A percentile compares a stretch with the other conserved stretches of the same genome.
These are phyloP conservation scores for Aegilops sharonensis DNA, from an alignment of 176 grass and related monocot species.

Conservation along the genomic window DNA sequence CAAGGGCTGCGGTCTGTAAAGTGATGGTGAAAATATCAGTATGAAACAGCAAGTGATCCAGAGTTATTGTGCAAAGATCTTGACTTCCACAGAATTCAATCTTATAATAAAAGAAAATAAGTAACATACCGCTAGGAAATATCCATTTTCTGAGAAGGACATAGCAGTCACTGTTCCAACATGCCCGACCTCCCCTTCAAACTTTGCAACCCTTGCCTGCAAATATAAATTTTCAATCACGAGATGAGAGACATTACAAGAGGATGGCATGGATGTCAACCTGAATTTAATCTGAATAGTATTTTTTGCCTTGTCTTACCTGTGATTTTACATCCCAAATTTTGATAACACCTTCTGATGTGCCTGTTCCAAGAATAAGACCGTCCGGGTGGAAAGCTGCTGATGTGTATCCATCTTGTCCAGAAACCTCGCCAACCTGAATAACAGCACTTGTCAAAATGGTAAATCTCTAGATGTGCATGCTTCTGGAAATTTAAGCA, in stretches of 20 bases:
- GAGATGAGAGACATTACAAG: slow-evolving; percentile 17
- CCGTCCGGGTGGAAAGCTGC: slow-evolving; percentile 95
- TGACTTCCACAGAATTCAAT: background rate
- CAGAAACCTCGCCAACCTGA: slow-evolving; percentile 73
- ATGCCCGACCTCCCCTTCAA: slow-evolving; percentile 90
- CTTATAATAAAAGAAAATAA: background rate
- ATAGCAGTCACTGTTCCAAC: slow-evolving; percentile 81
- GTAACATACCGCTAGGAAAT: slow-evolving; percentile 88
- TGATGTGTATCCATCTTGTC: slow-evolving; percentile 81
- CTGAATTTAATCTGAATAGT: background rate
- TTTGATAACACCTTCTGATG: slow-evolving; percentile 73
- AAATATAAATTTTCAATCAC: slow-evolving; percentile 39
- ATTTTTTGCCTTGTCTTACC: slow-evolving; percentile 31
- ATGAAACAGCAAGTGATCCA: slow-evolving; percentile 3
- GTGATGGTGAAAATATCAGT: slow-evolving; percentile 25
- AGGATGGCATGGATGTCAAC: background rate
- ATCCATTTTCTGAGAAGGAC: slow-evolving; percentile 99
- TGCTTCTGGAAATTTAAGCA: background rate
- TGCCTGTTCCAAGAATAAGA: slow-evolving; percentile 96
- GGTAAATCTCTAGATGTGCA: background rate
- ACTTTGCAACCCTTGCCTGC: slow-evolving; percentile 81
- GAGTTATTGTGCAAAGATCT: slow-evolving; percentile 1
- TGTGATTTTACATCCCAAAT: slow-evolving; percentile 99
- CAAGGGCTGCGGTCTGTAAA: slow-evolving; percentile 77
- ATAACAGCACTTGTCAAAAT: slow-evolving; percentile 21